phyloP scores from a whole-genome alignment of 1,139 yeast genomes.

The Candida buenavistaensis region DNA sequence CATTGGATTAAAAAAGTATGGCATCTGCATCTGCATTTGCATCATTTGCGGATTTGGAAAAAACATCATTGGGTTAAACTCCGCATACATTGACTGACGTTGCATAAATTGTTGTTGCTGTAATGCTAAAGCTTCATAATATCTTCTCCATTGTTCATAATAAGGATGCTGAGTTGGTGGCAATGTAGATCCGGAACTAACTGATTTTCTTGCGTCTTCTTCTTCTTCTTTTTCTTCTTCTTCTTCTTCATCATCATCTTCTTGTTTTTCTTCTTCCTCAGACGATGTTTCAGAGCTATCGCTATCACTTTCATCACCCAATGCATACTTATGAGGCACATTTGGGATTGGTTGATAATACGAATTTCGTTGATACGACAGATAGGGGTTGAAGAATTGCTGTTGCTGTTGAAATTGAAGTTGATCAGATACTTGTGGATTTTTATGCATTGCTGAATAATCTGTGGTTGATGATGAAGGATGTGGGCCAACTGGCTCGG shows the following conservation, averaged over 20 bases:
- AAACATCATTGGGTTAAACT: constrained; percentile 14
- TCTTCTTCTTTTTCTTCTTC: constrained; percentile 20
- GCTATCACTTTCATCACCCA: constrained; percentile 7
- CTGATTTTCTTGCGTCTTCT: constrained; percentile 15
- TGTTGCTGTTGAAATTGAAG: neutral
- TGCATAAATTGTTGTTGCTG: constrained; percentile 22
- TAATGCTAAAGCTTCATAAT: constrained; percentile 26
- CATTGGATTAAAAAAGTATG: constrained; percentile 10
- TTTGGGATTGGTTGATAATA: neutral
- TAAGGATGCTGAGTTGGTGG: constrained; percentile 21
- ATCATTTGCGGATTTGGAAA: constrained; percentile 11
- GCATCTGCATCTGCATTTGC: constrained; percentile 9
- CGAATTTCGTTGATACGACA: neutral
- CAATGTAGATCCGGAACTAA: constrained; percentile 11
- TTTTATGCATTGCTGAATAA: neutral
- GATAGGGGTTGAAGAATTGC: neutral
- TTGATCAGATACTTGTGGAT: neutral
- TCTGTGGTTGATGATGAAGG: too few relatives aligned
- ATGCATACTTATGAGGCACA: neutral
- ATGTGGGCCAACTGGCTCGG: too few relatives aligned
- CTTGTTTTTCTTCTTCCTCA: constrained; percentile 3
- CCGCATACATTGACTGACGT: constrained; percentile 14
- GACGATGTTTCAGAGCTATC: constrained; percentile 1
- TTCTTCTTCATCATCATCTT: constrained; percentile 16
- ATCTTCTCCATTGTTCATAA: constrained; percentile 31